A percentile compares a stretch with the other conserved stretches of the same genome.
Evolutionary conservation across 371 early-diverging fungal species (phyloP).

Genomic region (Circinella minor): DNA sequence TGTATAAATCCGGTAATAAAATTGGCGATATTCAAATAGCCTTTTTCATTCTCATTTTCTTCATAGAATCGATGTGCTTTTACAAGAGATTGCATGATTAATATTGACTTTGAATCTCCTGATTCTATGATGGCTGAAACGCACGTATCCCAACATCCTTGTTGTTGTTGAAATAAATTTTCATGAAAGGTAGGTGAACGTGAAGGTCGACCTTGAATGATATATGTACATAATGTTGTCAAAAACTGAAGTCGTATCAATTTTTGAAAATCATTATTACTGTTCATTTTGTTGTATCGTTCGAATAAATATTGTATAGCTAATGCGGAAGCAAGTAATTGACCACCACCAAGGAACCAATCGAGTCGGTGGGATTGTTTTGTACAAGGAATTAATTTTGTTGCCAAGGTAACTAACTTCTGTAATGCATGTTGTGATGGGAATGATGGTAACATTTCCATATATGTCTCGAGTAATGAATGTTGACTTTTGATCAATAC

Average conservation of each 20-base stretch:
- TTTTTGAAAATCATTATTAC: conserved; percentile 9
- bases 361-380: conserved; percentile 20
- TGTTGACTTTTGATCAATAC: conserved; percentile 37
- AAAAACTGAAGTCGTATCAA: conserved; percentile 33
- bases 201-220: conserved; percentile 39
- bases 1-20: conserved; percentile 27
- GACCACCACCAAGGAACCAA: conserved; percentile 38
- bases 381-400: conserved; percentile 14
- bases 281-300: neutral
- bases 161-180: neutral
- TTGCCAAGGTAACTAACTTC: conserved; percentile 24
- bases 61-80: conserved; percentile 14
- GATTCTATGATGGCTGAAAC: conserved; percentile 23
- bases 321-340: conserved; percentile 36
- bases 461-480: conserved; percentile 33
- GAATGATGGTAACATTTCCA: conserved; percentile 10
- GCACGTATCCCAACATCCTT: conserved; percentile 21
- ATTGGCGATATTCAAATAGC: conserved; percentile 27
- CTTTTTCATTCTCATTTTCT: neutral
- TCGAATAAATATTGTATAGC: conserved; percentile 30
- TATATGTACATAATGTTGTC: conserved; percentile 35
- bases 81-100: conserved; percentile 27
- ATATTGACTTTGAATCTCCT: conserved; percentile 30
- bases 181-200: conserved; percentile 9
- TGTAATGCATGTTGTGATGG: conserved; percentile 2